A percentile compares a stretch with the other conserved stretches of the same genome.
Evolutionary conservation across 768 basidiomycete genomes (phyloP).

Genomic region (Leccinum incarnatum): DNA sequence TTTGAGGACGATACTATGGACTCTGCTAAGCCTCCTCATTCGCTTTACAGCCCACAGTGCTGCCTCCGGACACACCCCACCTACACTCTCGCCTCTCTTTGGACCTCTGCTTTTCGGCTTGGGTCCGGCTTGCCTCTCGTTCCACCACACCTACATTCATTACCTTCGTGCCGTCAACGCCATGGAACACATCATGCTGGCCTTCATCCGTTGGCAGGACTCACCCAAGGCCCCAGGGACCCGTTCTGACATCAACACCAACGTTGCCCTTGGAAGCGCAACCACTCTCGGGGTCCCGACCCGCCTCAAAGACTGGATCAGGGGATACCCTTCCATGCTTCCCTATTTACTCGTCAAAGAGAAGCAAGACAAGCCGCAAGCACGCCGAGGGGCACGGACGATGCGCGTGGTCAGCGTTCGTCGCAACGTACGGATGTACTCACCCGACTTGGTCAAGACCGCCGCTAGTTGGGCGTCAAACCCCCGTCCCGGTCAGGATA

Average conservation of each 20-base stretch:
- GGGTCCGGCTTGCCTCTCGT: constrained; percentile 46
- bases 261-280: constrained; percentile 44
- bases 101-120: constrained; percentile 89
- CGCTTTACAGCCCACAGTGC: constrained; percentile 82
- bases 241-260: constrained; percentile 31
- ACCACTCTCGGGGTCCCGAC: constrained; percentile 71
- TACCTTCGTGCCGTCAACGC: constrained; percentile 85
- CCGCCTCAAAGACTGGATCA: constrained; percentile 88
- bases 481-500: constrained; percentile 25
- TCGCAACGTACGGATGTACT: constrained; percentile 84
- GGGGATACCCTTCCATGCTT: constrained; percentile 82
- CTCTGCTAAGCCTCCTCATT: constrained; percentile 76
- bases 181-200: constrained; percentile 89
- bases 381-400: constrained; percentile 73
- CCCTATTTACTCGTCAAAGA: constrained; percentile 54
- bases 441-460: constrained; percentile 76
- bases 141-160: constrained; percentile 57
- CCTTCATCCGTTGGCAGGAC: constrained; percentile 84
- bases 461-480: constrained; percentile 48
- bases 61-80: constrained; percentile 86
- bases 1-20: constrained; percentile 58
- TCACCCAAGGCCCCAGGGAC: constrained; percentile 39
- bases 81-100: constrained; percentile 85
- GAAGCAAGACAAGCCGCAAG: constrained; percentile 51
- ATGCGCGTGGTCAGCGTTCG: constrained; percentile 75